These are phyloP conservation scores for Penicillium taxi DNA, from an alignment of 495 filamentous ascomycete species.

Conservation along the genomic window DNA sequence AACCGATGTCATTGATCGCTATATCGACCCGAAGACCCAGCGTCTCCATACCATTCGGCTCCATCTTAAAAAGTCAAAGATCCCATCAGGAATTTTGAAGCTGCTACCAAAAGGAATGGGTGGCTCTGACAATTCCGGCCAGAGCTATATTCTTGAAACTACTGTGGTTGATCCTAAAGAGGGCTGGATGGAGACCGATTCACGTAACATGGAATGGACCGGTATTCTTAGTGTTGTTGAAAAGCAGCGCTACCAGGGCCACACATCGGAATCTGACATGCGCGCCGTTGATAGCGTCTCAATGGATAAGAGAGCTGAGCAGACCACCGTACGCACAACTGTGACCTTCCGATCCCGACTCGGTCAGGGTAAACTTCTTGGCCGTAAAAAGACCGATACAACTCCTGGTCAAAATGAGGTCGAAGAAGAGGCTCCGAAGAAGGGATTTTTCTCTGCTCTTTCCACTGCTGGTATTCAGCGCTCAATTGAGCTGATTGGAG, in stretches of 20 bases:
- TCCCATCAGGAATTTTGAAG: constrained; percentile 76
- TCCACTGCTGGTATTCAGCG: constrained; percentile 75
- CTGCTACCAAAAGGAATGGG: constrained; percentile 72
- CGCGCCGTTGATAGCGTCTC: constrained; percentile 20
- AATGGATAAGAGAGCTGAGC: constrained; percentile 42
- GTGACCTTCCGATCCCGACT: constrained; percentile 81
- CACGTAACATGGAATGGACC: constrained; percentile 80
- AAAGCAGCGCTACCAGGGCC: constrained; percentile 66
- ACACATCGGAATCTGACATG: constrained; percentile 17
- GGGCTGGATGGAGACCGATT: constrained; percentile 82
- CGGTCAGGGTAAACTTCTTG: constrained; percentile 61
- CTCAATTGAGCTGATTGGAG: constrained; percentile 82
- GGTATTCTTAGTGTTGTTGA: constrained; percentile 90
- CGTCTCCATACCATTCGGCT: constrained; percentile 82
- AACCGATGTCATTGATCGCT: constrained; percentile 86
- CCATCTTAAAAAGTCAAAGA: constrained; percentile 86
- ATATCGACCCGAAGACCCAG: constrained; percentile 70
- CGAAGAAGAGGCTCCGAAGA: constrained; percentile 50
- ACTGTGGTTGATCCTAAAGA: constrained; percentile 83
- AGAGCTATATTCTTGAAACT: constrained; percentile 86
- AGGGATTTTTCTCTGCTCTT: constrained; percentile 61
- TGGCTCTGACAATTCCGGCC: constrained; percentile 59
- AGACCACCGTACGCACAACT: constrained; percentile 73
- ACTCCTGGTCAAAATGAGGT: constrained; percentile 17
- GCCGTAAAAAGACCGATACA: constrained; percentile 32